phyloP scores from a whole-genome alignment of 208 protist genomes.

The Acanthamoeba castellanii region DNA sequence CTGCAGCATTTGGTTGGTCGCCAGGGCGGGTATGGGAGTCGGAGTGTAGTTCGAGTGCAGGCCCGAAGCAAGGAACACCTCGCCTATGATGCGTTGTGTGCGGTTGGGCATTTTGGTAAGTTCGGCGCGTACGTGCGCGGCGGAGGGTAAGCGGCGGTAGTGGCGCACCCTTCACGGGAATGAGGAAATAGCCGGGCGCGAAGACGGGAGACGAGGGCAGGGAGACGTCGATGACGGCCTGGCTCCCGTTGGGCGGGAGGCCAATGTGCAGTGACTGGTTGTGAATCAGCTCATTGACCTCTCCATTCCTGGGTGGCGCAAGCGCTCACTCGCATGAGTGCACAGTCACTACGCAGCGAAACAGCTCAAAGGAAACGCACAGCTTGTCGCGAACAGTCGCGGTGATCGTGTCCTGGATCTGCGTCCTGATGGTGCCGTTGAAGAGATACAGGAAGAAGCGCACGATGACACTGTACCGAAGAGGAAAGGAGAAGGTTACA shows the following conservation, averaged over 20 bases:
- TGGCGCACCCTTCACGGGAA: background rate
- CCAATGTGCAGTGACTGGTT: background rate
- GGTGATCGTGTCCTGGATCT: background rate
- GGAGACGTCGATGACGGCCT: background rate
- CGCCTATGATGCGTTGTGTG: background rate
- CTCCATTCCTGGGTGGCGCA: background rate
- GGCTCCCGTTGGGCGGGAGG: conserved; percentile 21
- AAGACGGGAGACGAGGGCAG: background rate
- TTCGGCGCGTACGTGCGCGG: background rate
- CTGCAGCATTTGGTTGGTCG: conserved; percentile 25
- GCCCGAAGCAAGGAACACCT: conserved; percentile 1
- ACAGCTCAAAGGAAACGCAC: background rate
- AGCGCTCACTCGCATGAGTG: background rate
- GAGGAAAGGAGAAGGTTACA: background rate
- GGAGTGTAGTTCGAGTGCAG: conserved; percentile 27
- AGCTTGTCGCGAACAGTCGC: background rate
- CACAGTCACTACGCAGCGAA: background rate
- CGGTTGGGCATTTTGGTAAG: background rate
- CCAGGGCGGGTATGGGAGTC: background rate
- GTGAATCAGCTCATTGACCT: conserved; percentile 3
- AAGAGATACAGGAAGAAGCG: background rate
- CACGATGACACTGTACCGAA: background rate
- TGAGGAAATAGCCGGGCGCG: background rate
- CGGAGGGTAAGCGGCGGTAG: background rate
- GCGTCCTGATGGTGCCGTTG: background rate